Evolutionary conservation across 2,329 filamentous ascomycete species (phyloP), one percentile per base, ranked within the genome.

Genomic region (Xylaria sp.): DNA sequence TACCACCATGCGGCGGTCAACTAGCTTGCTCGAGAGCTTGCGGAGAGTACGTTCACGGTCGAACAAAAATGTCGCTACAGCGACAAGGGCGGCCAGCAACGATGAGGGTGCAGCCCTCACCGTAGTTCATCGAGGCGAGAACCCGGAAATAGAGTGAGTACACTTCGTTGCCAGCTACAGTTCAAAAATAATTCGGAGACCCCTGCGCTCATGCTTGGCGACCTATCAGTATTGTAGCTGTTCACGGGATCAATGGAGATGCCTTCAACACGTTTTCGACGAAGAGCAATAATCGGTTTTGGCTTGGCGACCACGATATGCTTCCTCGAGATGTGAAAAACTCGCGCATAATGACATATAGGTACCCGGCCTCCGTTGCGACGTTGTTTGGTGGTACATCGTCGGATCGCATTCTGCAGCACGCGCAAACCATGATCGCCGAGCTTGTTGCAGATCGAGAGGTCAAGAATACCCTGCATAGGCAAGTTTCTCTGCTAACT

Each of bases 391-490:
- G 48, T 3, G 29, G 58, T 18, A 61, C 69, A 0, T 68, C 65
- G 9, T 70, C 65, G 2, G 65, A 70, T 60, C 61, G 63, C 25
- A 65, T 65, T 25, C 47, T 65, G 18, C 57, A 70, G 40, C 65
- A 65, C 9, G 65, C 61, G n/a, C 63, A 65, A 13, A 68, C 61
- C 3, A 47, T 70, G 60, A 35, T 61, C 5, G 60, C 65, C 3
- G 68, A 70, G 42, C 55, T 68, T 18, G 65, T 60, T 35, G 68
- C 60, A 9, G 65, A 70, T 48, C 53, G 68, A 62, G 65, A 67
- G 60, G 68, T 68, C 29, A 23, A 32, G 35, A 48, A 42, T 16
- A 58, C 18, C 25, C 59, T 1, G 3, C 27, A 9, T 27, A 6
- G 5, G 6, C 35, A 5, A 58, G 16, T n/a, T 0, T 42, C n/a